Conservation (phyloP, 2,329 filamentous ascomycete species). For the Beauveria medogensis region DNA sequence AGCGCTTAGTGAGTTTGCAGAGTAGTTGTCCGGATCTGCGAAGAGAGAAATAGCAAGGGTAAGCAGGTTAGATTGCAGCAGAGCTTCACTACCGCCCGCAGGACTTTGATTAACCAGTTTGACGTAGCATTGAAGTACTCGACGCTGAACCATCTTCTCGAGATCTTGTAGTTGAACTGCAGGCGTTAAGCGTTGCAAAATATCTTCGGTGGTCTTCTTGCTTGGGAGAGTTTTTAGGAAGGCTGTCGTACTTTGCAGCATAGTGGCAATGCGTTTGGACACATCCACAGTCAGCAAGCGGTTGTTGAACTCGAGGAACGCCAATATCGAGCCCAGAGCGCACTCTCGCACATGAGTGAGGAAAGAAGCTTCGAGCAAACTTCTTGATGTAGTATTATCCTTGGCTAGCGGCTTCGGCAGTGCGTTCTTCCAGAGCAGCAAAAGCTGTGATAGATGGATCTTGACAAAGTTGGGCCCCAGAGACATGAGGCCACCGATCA, state of each 20-base stretch:
- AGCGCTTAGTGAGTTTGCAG: slow-evolving; percentile 74
- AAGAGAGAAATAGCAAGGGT: slow-evolving; percentile 87
- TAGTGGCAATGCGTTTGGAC: slow-evolving; percentile 81
- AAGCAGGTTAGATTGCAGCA: slow-evolving; percentile 85
- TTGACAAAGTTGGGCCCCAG: slow-evolving; percentile 97
- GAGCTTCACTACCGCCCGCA: slow-evolving; percentile 71
- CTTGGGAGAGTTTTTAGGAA: slow-evolving; percentile 80
- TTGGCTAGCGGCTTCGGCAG: slow-evolving; percentile 89
- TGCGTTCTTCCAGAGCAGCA: slow-evolving; percentile 95
- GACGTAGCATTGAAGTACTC: slow-evolving; percentile 90
- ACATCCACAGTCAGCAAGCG: slow-evolving; percentile 88
- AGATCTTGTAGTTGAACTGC: slow-evolving; percentile 84
- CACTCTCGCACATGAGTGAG: slow-evolving; percentile 92
- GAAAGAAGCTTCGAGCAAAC: slow-evolving; percentile 82
- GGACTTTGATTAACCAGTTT: slow-evolving; percentile 86
- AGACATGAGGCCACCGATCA: slow-evolving; percentile 94
- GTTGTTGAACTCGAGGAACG: slow-evolving; percentile 90
- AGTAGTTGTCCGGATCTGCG: slow-evolving; percentile 84
- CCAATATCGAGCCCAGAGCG: slow-evolving; percentile 80
- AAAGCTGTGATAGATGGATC: slow-evolving; percentile 88
- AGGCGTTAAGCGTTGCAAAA: slow-evolving; percentile 73
- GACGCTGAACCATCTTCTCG: slow-evolving; percentile 84
- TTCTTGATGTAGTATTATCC: slow-evolving; percentile 78
- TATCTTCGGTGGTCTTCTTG: slow-evolving; percentile 81
- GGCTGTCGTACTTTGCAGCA: slow-evolving; percentile 89